phyloP scores from a whole-genome alignment of 202 grass and related monocot species.

The Elaeis oleifera region DNA sequence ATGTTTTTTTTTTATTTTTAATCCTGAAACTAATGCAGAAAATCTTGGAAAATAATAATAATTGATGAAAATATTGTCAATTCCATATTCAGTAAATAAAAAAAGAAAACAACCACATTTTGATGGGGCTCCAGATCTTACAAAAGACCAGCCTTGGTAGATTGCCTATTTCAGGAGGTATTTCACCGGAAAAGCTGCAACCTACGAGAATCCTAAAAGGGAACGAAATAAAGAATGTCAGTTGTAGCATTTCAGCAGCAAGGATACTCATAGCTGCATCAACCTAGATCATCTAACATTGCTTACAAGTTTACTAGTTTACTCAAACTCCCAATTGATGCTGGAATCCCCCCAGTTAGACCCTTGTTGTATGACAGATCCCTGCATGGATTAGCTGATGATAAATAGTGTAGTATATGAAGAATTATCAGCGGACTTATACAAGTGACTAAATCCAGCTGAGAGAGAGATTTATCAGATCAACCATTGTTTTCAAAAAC shows the following conservation, averaged over 20 bases:
- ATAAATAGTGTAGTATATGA: neutral
- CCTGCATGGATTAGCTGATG: constrained; percentile 15
- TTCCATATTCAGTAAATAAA: neutral
- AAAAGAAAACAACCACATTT: neutral
- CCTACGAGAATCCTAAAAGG: constrained; percentile 56
- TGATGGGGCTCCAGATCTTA: constrained; percentile 31
- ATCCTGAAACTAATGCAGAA: too few species aligned
- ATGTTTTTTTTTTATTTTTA: too few species aligned
- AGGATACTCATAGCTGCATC: neutral
- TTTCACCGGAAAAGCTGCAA: constrained; percentile 71
- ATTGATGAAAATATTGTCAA: too few species aligned
- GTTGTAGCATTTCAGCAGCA: constrained; percentile 1
- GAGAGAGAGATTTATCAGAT: too few species aligned
- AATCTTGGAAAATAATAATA: too few species aligned
- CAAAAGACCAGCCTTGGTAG: constrained; percentile 49
- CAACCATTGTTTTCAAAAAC: too few species aligned
- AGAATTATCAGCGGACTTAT: constrained; percentile 6
- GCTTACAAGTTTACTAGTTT: constrained; percentile 57
- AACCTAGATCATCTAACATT: neutral
- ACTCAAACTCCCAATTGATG: constrained; percentile 52
- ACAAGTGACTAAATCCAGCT: too few species aligned
- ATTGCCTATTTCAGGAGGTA: constrained; percentile 56
- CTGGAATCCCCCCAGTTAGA: constrained; percentile 43
- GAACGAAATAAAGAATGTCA: neutral
- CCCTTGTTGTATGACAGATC: constrained; percentile 73